Base-by-base conservation (phyloP, 768 basidiomycete genomes). In the Suillus ampliporus region DNA sequence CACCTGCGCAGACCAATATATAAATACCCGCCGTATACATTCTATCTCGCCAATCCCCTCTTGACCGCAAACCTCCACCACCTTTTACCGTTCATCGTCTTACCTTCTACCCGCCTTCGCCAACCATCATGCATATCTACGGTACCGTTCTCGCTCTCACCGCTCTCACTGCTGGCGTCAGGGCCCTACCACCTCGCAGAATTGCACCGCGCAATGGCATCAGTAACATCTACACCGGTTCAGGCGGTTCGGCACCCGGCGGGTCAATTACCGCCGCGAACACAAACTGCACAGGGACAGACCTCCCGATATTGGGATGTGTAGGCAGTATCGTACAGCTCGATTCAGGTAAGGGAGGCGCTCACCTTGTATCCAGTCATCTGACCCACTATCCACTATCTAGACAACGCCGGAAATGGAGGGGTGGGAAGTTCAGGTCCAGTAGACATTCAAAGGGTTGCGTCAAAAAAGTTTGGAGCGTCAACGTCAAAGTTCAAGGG, bases 201-300 rank as follows among this genome's bases (percentile, higher is more conserved):
- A 54, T 69, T 40, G 59, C 54, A 21, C 53, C 63, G 9, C 67
- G 64, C 62, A 71, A 69, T 37, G 44, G 37, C 38, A 47, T 65
- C 21, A 57, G 61, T 17, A 65, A 48, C 28, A 34, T 74, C 37
- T 40, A 35, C 19, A 59, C 64, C 1, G 71, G 61, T 53, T 59
- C 64, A 26, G 79, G 77, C 19, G 77, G 79, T 26, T 57, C 68
- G 17, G 73, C 77, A 23, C 34, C 63, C 9, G 82, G 80, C 21
- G 83, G 82, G 5, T 69, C 72, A 5, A 75, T 78, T 26, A 62
- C 67, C 19, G 21, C 37, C 34, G 26, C 48, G 43, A 23, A 51
- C 23, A 41, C 19, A n/a, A 28, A 44, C 23, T 72, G 71, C 53
- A 17, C 58, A 11, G 2, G 2, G 4, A 31, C 6, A 31, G 31